Evolutionary conservation across 768 basidiomycete genomes (phyloP).

Genomic region (Lentinula aciculospora): DNA sequence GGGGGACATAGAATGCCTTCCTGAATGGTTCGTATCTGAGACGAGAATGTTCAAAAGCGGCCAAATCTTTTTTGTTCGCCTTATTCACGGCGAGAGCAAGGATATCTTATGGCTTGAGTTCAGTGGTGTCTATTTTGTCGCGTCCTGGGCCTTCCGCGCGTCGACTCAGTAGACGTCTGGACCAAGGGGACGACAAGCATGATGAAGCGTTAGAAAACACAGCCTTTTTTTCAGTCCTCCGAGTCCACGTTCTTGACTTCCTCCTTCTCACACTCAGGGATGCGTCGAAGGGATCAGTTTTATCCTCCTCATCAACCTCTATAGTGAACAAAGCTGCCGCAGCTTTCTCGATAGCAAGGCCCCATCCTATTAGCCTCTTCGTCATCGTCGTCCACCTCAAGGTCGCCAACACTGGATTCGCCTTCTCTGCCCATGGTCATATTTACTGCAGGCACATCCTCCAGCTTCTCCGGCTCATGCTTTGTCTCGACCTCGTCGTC

Average conservation of each 20-base stretch:
- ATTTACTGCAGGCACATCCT: slow-evolving; percentile 88
- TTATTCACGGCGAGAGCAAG: slow-evolving; percentile 97
- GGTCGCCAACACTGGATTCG: slow-evolving; percentile 69
- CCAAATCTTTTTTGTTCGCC: slow-evolving; percentile 94
- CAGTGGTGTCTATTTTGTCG: slow-evolving; percentile 84
- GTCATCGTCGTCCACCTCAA: slow-evolving; percentile 87
- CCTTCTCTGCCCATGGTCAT: slow-evolving; percentile 79
- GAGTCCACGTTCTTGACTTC: slow-evolving; percentile 89
- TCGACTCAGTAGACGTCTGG: slow-evolving; percentile 65
- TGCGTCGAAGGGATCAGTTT: slow-evolving; percentile 89
- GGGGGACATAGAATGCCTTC: slow-evolving; percentile 91
- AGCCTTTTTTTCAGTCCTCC: slow-evolving; percentile 75
- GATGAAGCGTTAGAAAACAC: slow-evolving; percentile 30
- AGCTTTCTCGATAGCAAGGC: slow-evolving; percentile 56
- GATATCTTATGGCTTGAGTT: slow-evolving; percentile 93
- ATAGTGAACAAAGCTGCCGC: slow-evolving; percentile 53
- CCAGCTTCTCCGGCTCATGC: slow-evolving; percentile 79
- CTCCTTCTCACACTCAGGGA: slow-evolving; percentile 85
- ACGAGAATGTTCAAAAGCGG: slow-evolving; percentile 82
- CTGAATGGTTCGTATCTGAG: slow-evolving; percentile 92
- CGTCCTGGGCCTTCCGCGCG: slow-evolving; percentile 54
- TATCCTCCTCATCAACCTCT: slow-evolving; percentile 83
- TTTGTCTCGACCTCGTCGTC: slow-evolving; percentile 88
- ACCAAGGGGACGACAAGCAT: slow-evolving; percentile 56
- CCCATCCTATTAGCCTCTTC: slow-evolving; percentile 78